Evolutionary conservation across 257 asterid genomes (phyloP).

Genomic region (Catharanthus roseus): DNA sequence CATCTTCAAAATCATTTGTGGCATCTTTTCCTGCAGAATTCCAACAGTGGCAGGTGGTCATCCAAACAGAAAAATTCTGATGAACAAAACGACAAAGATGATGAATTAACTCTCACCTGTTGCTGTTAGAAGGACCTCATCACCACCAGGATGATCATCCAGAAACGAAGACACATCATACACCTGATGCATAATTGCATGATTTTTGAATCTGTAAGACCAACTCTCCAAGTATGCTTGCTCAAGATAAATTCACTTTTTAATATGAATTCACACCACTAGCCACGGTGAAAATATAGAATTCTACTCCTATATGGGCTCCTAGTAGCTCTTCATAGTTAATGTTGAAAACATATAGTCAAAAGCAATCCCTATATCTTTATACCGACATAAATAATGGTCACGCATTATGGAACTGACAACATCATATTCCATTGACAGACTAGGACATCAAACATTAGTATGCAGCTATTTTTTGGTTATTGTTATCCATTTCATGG

Average conservation of each 20-base stretch:
- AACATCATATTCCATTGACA: background rate
- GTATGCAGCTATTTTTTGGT: background rate
- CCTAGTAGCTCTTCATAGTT: background rate
- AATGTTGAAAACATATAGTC: background rate
- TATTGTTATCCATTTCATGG: too few species aligned
- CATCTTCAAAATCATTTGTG: slow-evolving; percentile 54
- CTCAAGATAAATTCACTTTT: background rate
- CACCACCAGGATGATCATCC: slow-evolving; percentile 81
- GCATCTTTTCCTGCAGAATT: slow-evolving; percentile 55
- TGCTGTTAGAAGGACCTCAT: slow-evolving; percentile 41
- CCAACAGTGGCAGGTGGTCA: background rate
- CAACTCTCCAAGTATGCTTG: background rate
- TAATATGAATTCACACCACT: background rate
- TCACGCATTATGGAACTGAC: background rate
- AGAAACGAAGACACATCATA: slow-evolving; percentile 51
- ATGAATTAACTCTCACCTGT: slow-evolving; percentile 33
- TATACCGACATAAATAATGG: background rate
- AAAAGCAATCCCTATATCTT: background rate
- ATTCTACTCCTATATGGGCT: background rate
- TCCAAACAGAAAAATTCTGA: background rate
- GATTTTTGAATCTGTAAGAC: background rate
- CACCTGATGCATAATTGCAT: slow-evolving; percentile 30
- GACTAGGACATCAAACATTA: background rate
- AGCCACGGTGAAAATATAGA: background rate
- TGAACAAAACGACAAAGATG: background rate